phyloP scores from a whole-genome alignment of 1,284 basidiomycete genomes.

The Cryptococcus depauperatus region DNA sequence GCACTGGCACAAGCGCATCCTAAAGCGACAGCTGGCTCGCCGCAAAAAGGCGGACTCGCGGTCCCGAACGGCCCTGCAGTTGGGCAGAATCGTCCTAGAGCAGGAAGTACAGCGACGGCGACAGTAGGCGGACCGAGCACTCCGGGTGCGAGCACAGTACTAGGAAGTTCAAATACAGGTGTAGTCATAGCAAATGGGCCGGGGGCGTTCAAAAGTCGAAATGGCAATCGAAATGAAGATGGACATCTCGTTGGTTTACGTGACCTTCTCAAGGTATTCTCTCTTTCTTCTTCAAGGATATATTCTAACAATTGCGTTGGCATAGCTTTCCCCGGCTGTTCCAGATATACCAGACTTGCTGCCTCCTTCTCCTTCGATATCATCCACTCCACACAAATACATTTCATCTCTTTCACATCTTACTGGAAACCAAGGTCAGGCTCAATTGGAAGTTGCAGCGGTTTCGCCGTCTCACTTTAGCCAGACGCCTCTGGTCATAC shows the following conservation, averaged over 20 bases:
- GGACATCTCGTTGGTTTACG: slow-evolving; percentile 26
- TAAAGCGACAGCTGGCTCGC: slow-evolving; percentile 14
- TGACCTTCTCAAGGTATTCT: slow-evolving; percentile 39
- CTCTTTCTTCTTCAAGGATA: not conserved
- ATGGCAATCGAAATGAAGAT: slow-evolving; percentile 32
- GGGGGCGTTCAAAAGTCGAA: slow-evolving; percentile 26
- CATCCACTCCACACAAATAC: slow-evolving; percentile 28
- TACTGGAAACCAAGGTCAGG: slow-evolving; percentile 16
- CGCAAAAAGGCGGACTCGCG: slow-evolving; percentile 19
- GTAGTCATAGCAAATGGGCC: not conserved
- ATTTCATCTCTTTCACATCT: slow-evolving; percentile 49
- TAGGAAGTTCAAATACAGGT: slow-evolving; percentile 1
- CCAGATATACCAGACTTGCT: slow-evolving; percentile 53
- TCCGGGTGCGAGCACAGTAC: too few species aligned
- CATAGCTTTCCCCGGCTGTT: slow-evolving; percentile 33
- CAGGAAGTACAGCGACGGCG: not conserved
- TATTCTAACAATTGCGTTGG: too few species aligned
- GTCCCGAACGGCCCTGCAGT: slow-evolving; percentile 16
- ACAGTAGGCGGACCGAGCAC: not conserved
- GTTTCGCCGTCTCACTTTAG: not conserved
- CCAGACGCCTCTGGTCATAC: too few species aligned
- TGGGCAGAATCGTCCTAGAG: slow-evolving; percentile 6
- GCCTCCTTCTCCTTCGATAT: slow-evolving; percentile 62
- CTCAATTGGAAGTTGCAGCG: not conserved
- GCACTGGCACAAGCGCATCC: slow-evolving; percentile 22